phyloP scores from a whole-genome alignment of 2,329 filamentous ascomycete genomes.

The Parasarocladium wereldwijsianum region DNA sequence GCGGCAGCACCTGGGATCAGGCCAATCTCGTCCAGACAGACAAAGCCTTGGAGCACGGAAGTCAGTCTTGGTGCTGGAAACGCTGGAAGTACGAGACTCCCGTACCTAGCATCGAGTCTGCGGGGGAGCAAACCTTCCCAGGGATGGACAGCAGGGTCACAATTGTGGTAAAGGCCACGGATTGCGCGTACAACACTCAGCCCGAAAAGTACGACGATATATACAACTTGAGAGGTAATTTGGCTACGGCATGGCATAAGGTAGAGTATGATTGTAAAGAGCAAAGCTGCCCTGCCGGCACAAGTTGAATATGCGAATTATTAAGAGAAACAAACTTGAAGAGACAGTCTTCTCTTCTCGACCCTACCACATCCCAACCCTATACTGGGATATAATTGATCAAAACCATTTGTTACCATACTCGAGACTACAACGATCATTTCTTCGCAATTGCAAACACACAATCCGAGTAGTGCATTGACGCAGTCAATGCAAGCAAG shows the following conservation, averaged over 20 bases:
- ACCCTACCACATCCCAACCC: no score
- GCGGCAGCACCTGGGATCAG: constrained; percentile 31
- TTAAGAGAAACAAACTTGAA: no score
- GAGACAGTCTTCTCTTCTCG: no score
- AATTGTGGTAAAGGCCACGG: constrained; percentile 31
- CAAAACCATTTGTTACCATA: no score
- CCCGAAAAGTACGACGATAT: constrained; percentile 26
- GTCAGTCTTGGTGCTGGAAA: constrained; percentile 31
- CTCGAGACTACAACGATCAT: no score
- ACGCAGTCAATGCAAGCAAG: no score
- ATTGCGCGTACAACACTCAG: constrained; percentile 33
- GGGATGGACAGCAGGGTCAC: constrained; percentile 13
- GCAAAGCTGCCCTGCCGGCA: no score
- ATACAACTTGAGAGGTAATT: constrained; percentile 29
- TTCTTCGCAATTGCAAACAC: no score
- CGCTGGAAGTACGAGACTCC: constrained; percentile 23
- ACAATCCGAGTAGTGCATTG: no score
- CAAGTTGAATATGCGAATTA: no score
- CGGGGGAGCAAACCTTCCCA: constrained; percentile 4
- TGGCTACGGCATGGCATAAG: constrained; percentile 31
- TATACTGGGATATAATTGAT: no score
- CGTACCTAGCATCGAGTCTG: constrained; percentile 10
- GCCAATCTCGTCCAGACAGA: constrained; percentile 23
- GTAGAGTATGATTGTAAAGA: constrained; percentile 9
- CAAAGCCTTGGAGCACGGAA: constrained; percentile 13